phyloP scores from a whole-genome alignment of 352 stramenopile species.

The Pythium aquatile region DNA sequence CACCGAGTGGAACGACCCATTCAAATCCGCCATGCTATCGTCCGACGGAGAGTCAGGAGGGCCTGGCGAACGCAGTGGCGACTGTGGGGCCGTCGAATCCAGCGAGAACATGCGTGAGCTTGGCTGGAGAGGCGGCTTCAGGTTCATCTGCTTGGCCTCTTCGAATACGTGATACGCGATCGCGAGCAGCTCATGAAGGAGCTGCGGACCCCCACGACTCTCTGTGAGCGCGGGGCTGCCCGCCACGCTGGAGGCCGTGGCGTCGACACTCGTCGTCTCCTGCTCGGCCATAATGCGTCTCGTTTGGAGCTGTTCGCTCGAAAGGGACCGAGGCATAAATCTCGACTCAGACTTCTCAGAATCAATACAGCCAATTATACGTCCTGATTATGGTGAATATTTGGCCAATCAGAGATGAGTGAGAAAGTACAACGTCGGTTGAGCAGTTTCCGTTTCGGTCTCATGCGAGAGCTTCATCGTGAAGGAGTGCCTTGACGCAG shows the following conservation, averaged over 20 bases:
- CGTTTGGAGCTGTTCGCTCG: neutral
- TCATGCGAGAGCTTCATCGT: neutral
- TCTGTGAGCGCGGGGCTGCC: neutral
- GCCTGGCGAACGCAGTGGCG: constrained; percentile 30
- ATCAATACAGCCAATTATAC: neutral
- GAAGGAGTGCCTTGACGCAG: neutral
- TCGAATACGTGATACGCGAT: constrained; percentile 78
- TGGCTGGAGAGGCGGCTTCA: constrained; percentile 76
- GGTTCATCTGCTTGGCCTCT: constrained; percentile 82
- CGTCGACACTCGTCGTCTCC: neutral
- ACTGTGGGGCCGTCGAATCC: constrained; percentile 23
- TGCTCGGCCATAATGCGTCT: constrained; percentile 32
- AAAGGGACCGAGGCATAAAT: neutral
- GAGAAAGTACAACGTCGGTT: neutral
- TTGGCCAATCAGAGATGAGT: neutral
- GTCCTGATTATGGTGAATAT: neutral
- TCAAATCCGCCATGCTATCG: constrained; percentile 47
- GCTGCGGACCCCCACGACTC: constrained; percentile 51
- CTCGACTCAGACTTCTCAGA: neutral
- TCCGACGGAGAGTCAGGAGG: constrained; percentile 42
- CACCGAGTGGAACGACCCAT: constrained; percentile 38
- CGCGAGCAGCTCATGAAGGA: constrained; percentile 66
- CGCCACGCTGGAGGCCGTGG: neutral
- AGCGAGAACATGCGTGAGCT: constrained; percentile 77
- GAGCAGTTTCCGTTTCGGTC: neutral